phyloP scores from a whole-genome alignment of 2,329 filamentous ascomycete genomes.

The Arachnomyces sp. region DNA sequence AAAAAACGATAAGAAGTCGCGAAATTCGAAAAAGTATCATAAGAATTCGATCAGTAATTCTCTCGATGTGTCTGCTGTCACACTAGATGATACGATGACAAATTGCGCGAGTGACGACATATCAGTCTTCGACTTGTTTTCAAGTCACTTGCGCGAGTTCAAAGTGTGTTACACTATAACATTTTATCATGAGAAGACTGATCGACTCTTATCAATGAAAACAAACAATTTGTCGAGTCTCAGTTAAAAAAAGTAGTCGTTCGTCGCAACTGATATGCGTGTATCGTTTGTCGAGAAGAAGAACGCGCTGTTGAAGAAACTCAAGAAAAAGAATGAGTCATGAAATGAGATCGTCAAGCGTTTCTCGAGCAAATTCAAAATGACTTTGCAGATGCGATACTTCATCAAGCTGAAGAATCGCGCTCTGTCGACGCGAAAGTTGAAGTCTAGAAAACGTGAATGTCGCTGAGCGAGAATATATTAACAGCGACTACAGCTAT shows the following conservation, averaged over 20 bases:
- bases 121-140: slow-evolving; percentile 3
- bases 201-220: neutral
- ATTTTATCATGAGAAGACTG: slow-evolving; percentile 4
- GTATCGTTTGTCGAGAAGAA: slow-evolving; percentile 1
- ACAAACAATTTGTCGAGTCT: slow-evolving; percentile 1
- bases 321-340: slow-evolving; percentile 7
- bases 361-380: slow-evolving; percentile 3
- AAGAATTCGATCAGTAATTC: slow-evolving; percentile 1
- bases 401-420: slow-evolving; percentile 4
- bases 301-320: slow-evolving; percentile 8
- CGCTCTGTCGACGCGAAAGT: neutral
- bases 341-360: slow-evolving; percentile 5
- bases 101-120: neutral
- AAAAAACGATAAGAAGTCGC: slow-evolving; percentile 3
- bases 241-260: neutral
- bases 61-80: neutral
- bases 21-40: slow-evolving; percentile 1
- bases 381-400: slow-evolving; percentile 4
- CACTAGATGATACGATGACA: slow-evolving; percentile 2
- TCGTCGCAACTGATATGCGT: neutral
- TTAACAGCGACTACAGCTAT: slow-evolving; percentile 2
- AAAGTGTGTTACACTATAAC: slow-evolving; percentile 6
- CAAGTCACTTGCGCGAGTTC: slow-evolving; percentile 1
- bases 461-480: neutral
- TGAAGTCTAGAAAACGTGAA: slow-evolving; percentile 1